Conservation (phyloP, 139 green algal genomes). For the Tetradesmus obliquus region DNA sequence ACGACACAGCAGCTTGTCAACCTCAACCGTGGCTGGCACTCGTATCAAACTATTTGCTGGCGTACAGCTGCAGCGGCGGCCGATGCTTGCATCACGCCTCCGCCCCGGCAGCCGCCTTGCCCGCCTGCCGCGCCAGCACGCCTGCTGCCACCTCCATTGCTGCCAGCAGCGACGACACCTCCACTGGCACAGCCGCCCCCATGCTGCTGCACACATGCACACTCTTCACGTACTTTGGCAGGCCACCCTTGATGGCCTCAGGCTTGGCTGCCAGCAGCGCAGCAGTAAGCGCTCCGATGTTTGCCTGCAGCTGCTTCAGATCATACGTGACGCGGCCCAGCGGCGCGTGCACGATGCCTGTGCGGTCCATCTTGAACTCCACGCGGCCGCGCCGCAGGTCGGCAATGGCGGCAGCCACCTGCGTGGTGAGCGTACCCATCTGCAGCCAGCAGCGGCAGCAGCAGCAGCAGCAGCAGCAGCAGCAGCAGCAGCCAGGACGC, state of each 20-base stretch:
- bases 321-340: conserved; percentile 66
- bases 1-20: too few relatives aligned
- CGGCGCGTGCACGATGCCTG: conserved; percentile 79
- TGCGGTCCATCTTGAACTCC: conserved; percentile 88
- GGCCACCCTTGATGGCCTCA: conserved; percentile 72
- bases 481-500: neutral
- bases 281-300: conserved; percentile 63
- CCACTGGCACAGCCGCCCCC: conserved; percentile 68
- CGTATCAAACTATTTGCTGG: too few relatives aligned
- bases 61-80: too few relatives aligned
- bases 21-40: too few relatives aligned
- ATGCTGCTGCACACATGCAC: conserved; percentile 69
- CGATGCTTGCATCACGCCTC: neutral
- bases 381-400: conserved; percentile 80
- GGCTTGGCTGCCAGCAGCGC: conserved; percentile 72
- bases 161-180: conserved; percentile 52
- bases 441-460: conserved; percentile 21
- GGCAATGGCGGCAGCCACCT: conserved; percentile 76
- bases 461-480: neutral
- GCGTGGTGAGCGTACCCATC: conserved; percentile 85
- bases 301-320: conserved; percentile 61
- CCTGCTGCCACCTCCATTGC: conserved; percentile 40
- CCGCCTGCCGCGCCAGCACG: conserved; percentile 17
- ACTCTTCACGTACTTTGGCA: conserved; percentile 59
- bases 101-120: neutral